phyloP scores from a whole-genome alignment of 257 asterid species.

The Solanum virginianum region DNA sequence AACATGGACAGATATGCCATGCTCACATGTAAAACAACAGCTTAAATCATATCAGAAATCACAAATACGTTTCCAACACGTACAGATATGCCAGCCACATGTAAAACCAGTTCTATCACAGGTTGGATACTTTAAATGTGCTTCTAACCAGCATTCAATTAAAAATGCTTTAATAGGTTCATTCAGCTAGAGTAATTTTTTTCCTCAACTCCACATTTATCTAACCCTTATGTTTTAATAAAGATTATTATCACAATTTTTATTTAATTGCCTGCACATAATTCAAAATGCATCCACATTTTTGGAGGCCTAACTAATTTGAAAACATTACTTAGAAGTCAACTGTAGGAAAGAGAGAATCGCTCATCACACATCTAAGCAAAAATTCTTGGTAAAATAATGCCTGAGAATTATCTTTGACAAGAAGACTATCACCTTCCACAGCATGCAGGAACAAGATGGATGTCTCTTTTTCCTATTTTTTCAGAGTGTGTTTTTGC shows the following conservation, averaged over 20 bases:
- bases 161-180: background rate
- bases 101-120: background rate
- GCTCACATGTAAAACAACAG: background rate
- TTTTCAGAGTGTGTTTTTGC: conserved; percentile 35
- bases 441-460: conserved; percentile 73
- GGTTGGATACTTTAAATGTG: background rate
- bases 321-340: background rate
- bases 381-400: background rate
- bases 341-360: background rate
- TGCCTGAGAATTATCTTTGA: background rate
- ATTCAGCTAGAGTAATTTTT: background rate
- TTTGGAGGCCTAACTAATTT: background rate
- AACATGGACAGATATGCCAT: background rate
- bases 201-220: background rate
- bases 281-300: background rate
- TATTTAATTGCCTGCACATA: background rate
- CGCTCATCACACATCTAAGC: background rate
- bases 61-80: background rate
- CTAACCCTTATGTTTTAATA: too few relatives aligned
- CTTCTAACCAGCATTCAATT: background rate
- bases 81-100: background rate
- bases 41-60: background rate
- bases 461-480: conserved; percentile 46
- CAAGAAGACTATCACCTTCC: conserved; percentile 54
- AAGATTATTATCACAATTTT: background rate